phyloP scores from a whole-genome alignment of 2,329 filamentous ascomycete species.

The Phyllachora maydis region DNA sequence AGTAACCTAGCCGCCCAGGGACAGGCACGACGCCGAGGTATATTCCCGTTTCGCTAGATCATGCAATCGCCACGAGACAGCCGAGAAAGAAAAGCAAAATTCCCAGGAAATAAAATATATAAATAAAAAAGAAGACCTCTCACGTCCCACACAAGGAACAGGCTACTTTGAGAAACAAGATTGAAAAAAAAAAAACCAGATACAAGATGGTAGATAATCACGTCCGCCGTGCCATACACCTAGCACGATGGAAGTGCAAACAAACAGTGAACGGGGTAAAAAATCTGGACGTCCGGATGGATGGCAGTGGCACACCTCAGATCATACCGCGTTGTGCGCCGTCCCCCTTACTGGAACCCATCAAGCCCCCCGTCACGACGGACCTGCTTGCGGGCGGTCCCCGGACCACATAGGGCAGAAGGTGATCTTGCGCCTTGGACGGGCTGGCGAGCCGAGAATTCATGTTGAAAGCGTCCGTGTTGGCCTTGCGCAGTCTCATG shows the following conservation, averaged over 20 bases:
- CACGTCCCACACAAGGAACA: too few relatives aligned
- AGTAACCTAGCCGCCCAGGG: too few relatives aligned
- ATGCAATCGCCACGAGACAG: too few relatives aligned
- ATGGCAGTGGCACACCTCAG: constrained; percentile 3
- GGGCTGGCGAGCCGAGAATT: constrained; percentile 6
- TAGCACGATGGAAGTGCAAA: neutral
- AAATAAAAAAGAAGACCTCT: constrained; percentile 2
- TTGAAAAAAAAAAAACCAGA: constrained; percentile 1
- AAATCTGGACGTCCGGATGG: neutral
- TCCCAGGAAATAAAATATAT: too few relatives aligned
- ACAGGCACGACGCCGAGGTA: too few relatives aligned
- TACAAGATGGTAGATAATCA: neutral
- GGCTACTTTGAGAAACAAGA: constrained; percentile 1
- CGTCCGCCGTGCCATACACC: neutral
- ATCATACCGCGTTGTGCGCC: constrained; percentile 15
- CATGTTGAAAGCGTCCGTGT: constrained; percentile 19
- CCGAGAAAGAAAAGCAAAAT: too few relatives aligned
- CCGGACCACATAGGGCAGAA: constrained; percentile 8
- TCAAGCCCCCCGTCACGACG: constrained; percentile 10
- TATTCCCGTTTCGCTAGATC: too few relatives aligned
- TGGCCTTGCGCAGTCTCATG: constrained; percentile 20
- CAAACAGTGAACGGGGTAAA: neutral
- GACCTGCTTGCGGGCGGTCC: constrained; percentile 15
- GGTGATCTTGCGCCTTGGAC: too few relatives aligned
- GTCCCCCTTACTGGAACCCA: constrained; percentile 6